Percentiles rank a stretch among this genome's conserved stretches.
phyloP scores from a whole-genome alignment of 2,329 filamentous ascomycete species.

The Aspergillus neotritici region DNA sequence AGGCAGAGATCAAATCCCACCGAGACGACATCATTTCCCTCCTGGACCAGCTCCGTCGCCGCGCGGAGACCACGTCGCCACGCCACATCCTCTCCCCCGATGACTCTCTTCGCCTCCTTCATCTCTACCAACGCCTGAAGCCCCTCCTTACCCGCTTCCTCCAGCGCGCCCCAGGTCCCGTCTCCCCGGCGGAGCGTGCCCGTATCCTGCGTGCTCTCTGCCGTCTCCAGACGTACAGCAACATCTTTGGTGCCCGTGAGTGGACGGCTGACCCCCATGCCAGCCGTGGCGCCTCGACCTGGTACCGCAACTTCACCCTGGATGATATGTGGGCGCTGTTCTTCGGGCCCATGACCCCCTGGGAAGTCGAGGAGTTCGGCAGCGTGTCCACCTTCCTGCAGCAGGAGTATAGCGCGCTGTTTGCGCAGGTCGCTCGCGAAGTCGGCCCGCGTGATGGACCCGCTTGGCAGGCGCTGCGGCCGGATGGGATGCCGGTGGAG shows the following conservation, averaged over 20 bases:
- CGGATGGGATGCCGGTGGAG: constrained; percentile 7
- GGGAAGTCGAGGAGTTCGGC: constrained; percentile 16
- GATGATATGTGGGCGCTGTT: constrained; percentile 14
- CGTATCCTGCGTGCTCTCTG: constrained; percentile 13
- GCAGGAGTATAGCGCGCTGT: constrained; percentile 8
- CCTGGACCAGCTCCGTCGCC: constrained; percentile 9
- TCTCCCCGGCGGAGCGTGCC: constrained; percentile 4
- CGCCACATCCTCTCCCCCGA: constrained; percentile 1
- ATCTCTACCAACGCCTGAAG: constrained; percentile 7
- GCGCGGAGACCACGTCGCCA: neutral
- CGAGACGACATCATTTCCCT: constrained; percentile 9
- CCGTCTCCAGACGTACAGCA: constrained; percentile 14
- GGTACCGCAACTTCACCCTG: constrained; percentile 13
- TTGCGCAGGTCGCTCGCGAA: constrained; percentile 9
- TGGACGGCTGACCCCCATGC: constrained; percentile 1
- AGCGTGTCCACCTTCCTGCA: constrained; percentile 11
- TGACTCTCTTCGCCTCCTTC: constrained; percentile 7
- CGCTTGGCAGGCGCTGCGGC: constrained; percentile 11
- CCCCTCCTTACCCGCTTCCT: constrained; percentile 3
- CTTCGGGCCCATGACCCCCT: constrained; percentile 12
- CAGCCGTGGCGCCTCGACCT: constrained; percentile 4
- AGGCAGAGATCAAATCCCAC: constrained; percentile 9
- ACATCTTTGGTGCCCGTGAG: constrained; percentile 13
- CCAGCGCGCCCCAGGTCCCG: neutral
- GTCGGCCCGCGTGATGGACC: constrained; percentile 8